Percentiles rank a stretch among this genome's conserved stretches.
Evolutionary conservation across 257 asterid species (phyloP).

Genomic region (Plectranthus barbatus): DNA sequence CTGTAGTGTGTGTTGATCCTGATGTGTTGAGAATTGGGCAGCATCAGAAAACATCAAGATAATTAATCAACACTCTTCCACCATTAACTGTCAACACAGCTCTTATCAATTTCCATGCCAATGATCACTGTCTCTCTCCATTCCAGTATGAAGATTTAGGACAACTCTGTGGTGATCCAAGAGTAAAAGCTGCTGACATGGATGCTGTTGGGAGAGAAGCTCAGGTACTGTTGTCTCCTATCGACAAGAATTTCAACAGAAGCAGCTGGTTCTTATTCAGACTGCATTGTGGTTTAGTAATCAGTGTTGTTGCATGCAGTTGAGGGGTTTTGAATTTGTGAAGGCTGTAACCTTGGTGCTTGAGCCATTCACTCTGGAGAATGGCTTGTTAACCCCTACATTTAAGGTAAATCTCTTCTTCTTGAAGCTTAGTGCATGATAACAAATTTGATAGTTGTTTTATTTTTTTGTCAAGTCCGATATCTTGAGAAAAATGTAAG

Average conservation of each 20-base stretch:
- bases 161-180: slow-evolving; percentile 73
- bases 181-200: slow-evolving; percentile 76
- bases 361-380: slow-evolving; percentile 85
- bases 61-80: slow-evolving; percentile 12
- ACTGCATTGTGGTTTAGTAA: too few relatives aligned
- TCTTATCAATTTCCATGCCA: too few relatives aligned
- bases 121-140: too few relatives aligned
- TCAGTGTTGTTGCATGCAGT: slow-evolving; percentile 37
- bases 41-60: slow-evolving; percentile 80
- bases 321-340: slow-evolving; percentile 85
- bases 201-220: slow-evolving; percentile 83
- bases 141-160: slow-evolving; percentile 70
- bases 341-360: slow-evolving; percentile 68
- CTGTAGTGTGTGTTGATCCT: slow-evolving; percentile 73
- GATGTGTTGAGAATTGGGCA: slow-evolving; percentile 83
- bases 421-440: too few relatives aligned
- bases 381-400: slow-evolving; percentile 84
- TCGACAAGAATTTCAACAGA: too few relatives aligned
- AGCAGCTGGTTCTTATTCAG: too few relatives aligned
- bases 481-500: too few relatives aligned
- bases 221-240: slow-evolving; percentile 68
- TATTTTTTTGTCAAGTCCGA: too few relatives aligned
- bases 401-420: too few relatives aligned
- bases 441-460: too few relatives aligned
- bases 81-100: neutral